A percentile compares a stretch with the other conserved stretches of the same genome.
Conservation (phyloP, 257 asterid genomes). For the Petunia secreta region DNA sequence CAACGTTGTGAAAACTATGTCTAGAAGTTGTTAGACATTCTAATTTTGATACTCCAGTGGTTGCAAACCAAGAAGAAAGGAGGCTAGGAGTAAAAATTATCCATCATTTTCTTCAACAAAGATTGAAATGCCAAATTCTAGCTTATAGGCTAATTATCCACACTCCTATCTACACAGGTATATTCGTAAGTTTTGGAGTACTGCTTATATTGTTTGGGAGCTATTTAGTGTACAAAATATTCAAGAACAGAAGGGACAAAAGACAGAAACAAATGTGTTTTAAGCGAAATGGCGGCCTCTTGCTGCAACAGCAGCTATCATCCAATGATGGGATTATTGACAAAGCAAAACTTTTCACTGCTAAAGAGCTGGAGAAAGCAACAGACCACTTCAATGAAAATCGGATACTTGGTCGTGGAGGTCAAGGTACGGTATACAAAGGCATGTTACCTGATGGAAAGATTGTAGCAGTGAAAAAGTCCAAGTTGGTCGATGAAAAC, state of each 20-base stretch:
- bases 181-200: neutral
- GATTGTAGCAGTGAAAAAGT: constrained; percentile 33
- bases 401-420: constrained; percentile 33
- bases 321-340: constrained; percentile 29
- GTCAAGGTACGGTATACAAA: constrained; percentile 29
- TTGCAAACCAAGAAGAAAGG: neutral
- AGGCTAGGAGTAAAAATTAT: neutral
- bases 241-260: constrained; percentile 28
- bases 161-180: constrained; percentile 19
- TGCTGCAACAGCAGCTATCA: constrained; percentile 31
- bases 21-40: neutral
- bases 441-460: constrained; percentile 33
- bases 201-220: constrained; percentile 1
- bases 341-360: constrained; percentile 32
- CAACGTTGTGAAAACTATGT: neutral
- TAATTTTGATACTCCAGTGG: neutral
- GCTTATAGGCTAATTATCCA: neutral
- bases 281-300: constrained; percentile 36
- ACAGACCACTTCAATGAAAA: constrained; percentile 34
- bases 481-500: constrained; percentile 5
- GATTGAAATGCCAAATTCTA: neutral
- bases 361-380: constrained; percentile 35
- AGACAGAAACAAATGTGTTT: constrained; percentile 23
- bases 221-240: constrained; percentile 22
- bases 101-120: neutral